Conservation (phyloP, 176 grass and related monocot species). For the Tillandsia leiboldiana region DNA sequence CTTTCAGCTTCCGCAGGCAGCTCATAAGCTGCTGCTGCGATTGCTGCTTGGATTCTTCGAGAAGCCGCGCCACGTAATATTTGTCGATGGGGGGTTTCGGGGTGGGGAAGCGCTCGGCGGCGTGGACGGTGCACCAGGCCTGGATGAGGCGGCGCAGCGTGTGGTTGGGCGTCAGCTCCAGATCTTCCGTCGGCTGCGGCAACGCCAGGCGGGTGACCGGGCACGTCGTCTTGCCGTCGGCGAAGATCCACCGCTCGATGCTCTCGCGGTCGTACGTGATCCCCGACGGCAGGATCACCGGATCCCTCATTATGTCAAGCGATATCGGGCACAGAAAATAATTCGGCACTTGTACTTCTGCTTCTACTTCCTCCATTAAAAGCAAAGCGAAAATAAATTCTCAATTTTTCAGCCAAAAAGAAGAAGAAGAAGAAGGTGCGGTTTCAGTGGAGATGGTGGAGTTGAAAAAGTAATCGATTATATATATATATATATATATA, state of each 20-base stretch:
- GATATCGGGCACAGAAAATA: conserved; percentile 97
- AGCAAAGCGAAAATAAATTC: neutral
- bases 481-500: no score
- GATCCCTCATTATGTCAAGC: conserved; percentile 82
- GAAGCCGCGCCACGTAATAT: conserved; percentile 11
- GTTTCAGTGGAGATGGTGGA: conserved; percentile 15
- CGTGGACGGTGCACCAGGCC: conserved; percentile 48
- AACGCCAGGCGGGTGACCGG: conserved; percentile 58
- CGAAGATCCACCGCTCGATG: conserved; percentile 66
- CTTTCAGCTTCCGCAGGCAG: conserved; percentile 23
- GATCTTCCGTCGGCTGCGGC: conserved; percentile 23
- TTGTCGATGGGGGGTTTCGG: conserved; percentile 18
- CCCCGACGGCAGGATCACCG: conserved; percentile 71
- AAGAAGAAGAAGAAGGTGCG: conserved; percentile 2
- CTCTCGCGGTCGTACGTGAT: conserved; percentile 77
- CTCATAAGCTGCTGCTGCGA: neutral
- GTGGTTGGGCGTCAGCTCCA: conserved; percentile 82
- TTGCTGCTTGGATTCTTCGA: conserved; percentile 13
- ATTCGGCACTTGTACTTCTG: conserved; percentile 45
- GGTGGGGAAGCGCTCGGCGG: conserved; percentile 32
- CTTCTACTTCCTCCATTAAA: conserved; percentile 12
- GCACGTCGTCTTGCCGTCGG: conserved; percentile 23
- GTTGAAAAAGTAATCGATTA: neutral
- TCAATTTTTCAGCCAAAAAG: neutral
- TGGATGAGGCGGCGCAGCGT: conserved; percentile 90